Evolutionary conservation across 2,329 filamentous ascomycete genomes (phyloP).

Genomic region (Penicillium sp.): DNA sequence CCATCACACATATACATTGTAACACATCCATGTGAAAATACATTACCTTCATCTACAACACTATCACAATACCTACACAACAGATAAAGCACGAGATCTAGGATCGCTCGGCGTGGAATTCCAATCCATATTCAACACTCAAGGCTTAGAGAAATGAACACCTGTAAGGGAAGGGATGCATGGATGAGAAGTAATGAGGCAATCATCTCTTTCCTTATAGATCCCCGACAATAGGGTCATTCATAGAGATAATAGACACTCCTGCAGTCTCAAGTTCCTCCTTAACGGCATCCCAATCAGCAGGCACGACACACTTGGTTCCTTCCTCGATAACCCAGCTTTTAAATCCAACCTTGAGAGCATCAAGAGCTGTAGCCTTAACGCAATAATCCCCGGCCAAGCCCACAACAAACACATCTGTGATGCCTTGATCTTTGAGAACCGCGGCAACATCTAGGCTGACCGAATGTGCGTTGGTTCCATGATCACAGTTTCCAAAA

Average conservation of each 20-base stretch:
- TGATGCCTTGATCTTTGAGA: conserved; percentile 53
- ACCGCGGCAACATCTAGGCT: conserved; percentile 52
- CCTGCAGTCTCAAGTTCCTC: conserved; percentile 50
- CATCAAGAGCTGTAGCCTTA: conserved; percentile 68
- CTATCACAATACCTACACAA: neutral
- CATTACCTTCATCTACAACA: neutral
- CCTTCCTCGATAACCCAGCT: conserved; percentile 71
- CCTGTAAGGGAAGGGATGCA: neutral
- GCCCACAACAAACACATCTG: conserved; percentile 76
- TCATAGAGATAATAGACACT: conserved; percentile 53
- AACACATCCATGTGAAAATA: neutral
- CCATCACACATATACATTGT: neutral
- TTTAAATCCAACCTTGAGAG: conserved; percentile 63
- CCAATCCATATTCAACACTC: neutral
- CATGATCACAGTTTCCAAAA: conserved; percentile 47
- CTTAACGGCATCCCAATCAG: conserved; percentile 49
- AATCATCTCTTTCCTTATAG: conserved; percentile 25
- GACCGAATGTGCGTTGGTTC: conserved; percentile 27
- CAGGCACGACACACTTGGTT: conserved; percentile 61
- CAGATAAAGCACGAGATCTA: neutral
- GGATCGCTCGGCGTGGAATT: neutral
- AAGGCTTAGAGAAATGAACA: neutral
- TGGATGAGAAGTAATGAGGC: neutral
- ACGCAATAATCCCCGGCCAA: conserved; percentile 88
- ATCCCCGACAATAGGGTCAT: conserved; percentile 49